Percentiles rank a stretch among this genome's conserved stretches.
These are phyloP conservation scores for Schizochytrium sp. DNA, from an alignment of 108 stramenopile genomes.

Conservation along the genomic window DNA sequence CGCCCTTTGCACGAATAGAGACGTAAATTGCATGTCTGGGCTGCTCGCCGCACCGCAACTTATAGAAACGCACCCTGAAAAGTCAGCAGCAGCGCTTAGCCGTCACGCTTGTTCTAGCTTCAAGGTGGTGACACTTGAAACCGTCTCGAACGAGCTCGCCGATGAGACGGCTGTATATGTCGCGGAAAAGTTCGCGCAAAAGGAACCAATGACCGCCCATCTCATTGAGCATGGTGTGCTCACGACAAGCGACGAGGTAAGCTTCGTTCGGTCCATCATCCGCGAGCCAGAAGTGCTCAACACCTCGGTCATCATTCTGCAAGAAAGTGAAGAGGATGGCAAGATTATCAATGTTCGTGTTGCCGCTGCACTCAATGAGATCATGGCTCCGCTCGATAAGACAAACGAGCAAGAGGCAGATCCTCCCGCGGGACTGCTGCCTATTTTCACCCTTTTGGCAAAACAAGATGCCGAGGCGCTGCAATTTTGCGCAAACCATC, in stretches of 20 bases:
- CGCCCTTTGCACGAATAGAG: neutral
- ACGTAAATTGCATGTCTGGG: neutral
- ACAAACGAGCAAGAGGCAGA: neutral
- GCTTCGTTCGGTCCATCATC: neutral
- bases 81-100: neutral
- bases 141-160: neutral
- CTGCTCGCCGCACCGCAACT: neutral
- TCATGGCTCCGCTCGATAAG: neutral
- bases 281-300: neutral
- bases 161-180: neutral
- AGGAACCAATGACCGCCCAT: neutral
- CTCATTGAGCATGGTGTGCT: neutral
- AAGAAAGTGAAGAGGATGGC: no score
- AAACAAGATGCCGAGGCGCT: neutral
- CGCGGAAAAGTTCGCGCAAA: neutral
- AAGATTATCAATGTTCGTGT: neutral
- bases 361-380: neutral
- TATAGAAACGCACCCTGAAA: neutral
- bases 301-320: neutral
- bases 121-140: neutral
- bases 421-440: neutral
- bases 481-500: neutral
- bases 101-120: neutral
- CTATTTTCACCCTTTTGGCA: neutral
- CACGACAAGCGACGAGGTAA: neutral